These are phyloP conservation scores for Lactarius sanguifluus DNA, from an alignment of 768 basidiomycete genomes.

Conservation along the genomic window DNA sequence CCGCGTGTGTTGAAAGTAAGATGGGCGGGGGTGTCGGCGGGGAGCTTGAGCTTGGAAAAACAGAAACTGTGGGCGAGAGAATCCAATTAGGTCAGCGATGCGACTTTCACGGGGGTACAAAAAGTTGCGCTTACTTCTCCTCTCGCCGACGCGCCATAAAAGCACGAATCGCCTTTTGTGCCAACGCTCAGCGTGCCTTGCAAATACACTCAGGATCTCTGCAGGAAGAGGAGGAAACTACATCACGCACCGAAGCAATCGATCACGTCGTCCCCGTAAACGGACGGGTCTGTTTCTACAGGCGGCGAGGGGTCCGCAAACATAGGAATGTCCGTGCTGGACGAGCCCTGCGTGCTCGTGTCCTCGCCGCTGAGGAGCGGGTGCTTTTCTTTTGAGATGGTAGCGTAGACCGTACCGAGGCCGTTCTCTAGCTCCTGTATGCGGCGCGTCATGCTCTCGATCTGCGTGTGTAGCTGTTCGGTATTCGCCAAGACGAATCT, in stretches of 20 bases:
- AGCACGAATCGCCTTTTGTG: slow-evolving; percentile 52
- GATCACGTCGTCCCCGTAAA: slow-evolving; percentile 40
- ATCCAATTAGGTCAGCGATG: background rate
- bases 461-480: slow-evolving; percentile 48
- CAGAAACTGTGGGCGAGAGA: slow-evolving; percentile 10
- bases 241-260: slow-evolving; percentile 48
- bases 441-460: slow-evolving; percentile 27
- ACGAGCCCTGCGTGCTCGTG: background rate
- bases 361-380: slow-evolving; percentile 21
- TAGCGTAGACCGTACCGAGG: slow-evolving; percentile 24
- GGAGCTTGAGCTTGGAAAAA: slow-evolving; percentile 1
- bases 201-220: background rate
- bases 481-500: slow-evolving; percentile 66
- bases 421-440: slow-evolving; percentile 28
- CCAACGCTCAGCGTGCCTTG: slow-evolving; percentile 59
- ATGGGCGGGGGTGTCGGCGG: slow-evolving; percentile 1
- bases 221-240: background rate
- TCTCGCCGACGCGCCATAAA: slow-evolving; percentile 65
- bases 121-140: slow-evolving; percentile 51
- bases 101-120: slow-evolving; percentile 43
- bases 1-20: slow-evolving; percentile 26
- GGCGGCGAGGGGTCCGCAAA: slow-evolving; percentile 2
- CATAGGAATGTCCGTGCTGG: background rate
- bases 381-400: slow-evolving; percentile 24
- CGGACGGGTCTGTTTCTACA: slow-evolving; percentile 4